A percentile compares a stretch with the other conserved stretches of the same genome.
phyloP scores from a whole-genome alignment of 805 yeast species.

The Pichia gijzeniarum region DNA sequence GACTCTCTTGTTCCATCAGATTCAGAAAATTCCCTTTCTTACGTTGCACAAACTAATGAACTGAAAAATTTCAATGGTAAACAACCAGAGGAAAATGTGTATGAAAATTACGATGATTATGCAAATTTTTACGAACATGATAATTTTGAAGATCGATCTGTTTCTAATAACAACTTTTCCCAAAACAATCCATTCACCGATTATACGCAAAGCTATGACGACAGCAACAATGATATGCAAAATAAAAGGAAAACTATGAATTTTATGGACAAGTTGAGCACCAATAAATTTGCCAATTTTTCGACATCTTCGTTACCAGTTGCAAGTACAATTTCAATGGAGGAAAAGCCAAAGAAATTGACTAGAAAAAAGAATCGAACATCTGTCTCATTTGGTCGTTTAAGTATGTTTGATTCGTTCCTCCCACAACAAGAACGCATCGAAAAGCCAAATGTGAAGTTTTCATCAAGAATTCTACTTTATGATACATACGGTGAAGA shows the following conservation, averaged over 20 bases:
- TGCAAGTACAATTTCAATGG: neutral
- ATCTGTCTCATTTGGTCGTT: constrained; percentile 16
- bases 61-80: neutral
- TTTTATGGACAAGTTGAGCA: constrained; percentile 9
- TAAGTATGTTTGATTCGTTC: constrained; percentile 11
- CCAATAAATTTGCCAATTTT: constrained; percentile 6
- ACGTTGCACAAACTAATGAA: neutral
- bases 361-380: constrained; percentile 18
- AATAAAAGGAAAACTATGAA: constrained; percentile 10
- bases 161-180: neutral
- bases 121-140: neutral
- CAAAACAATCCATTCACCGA: constrained; percentile 12
- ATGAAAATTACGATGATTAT: constrained; percentile 2
- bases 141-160: neutral
- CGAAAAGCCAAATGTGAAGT: constrained; percentile 34
- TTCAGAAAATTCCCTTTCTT: constrained; percentile 15
- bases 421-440: constrained; percentile 9
- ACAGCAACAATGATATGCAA: neutral
- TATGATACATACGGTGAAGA: constrained; percentile 78
- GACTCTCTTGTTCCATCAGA: constrained; percentile 14
- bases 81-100: neutral
- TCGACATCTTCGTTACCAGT: constrained; percentile 13
- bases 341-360: constrained; percentile 17
- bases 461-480: constrained; percentile 75
- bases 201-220: constrained; percentile 12